Base-by-base conservation (phyloP, 768 basidiomycete genomes). In the Chalciporus piperatus region DNA sequence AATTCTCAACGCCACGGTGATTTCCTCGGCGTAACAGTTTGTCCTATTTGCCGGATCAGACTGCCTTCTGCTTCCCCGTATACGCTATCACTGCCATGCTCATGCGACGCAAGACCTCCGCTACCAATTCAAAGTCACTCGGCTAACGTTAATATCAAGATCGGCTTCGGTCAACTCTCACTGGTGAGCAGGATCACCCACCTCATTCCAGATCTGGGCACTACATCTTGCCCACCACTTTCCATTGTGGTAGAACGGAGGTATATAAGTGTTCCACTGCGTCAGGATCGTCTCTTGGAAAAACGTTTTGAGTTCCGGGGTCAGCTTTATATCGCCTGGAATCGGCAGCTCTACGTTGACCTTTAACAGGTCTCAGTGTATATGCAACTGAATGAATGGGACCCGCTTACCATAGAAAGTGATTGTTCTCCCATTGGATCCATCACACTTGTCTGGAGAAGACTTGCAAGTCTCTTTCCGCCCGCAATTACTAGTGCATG, bases 401-500 rank as follows among this genome's bases (percentile, higher is more conserved):
- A 10, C 30, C 27, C 12, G 30, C 30, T 32, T 8, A 32, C 89
- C 89, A 93, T 91, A 55, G 77, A 82, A 12, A 81, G 70, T 0
- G 86, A 88, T 12, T 89, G 67, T 51, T 83, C 81, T 3, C 74
- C 74, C 1, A 71, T 69, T 40, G 80, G 77, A 50, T 90, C 85
- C 72, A 92, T 72, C 4, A 85, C 73, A 3, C 60, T 55, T 0
- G 89, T 92, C 1, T 79, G 81, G 39, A 91, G 72, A 6, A 81
- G 66, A 51, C 80, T 71, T 2, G 83, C 81, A 11, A 92, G 71
- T 12, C 63, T 60, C 52, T 73, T 75, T 0, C 87, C 90, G 7
- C 89, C 92, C 39, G 76, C 64, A 3, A 87, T 52, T 4, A 89
- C 92, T 6, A 92, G 75, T 7, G 72, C 60, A 64, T 84, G 85